These are phyloP conservation scores for Phytophthora macrochlamydospora DNA, from an alignment of 352 stramenopile genomes.

Conservation along the genomic window DNA sequence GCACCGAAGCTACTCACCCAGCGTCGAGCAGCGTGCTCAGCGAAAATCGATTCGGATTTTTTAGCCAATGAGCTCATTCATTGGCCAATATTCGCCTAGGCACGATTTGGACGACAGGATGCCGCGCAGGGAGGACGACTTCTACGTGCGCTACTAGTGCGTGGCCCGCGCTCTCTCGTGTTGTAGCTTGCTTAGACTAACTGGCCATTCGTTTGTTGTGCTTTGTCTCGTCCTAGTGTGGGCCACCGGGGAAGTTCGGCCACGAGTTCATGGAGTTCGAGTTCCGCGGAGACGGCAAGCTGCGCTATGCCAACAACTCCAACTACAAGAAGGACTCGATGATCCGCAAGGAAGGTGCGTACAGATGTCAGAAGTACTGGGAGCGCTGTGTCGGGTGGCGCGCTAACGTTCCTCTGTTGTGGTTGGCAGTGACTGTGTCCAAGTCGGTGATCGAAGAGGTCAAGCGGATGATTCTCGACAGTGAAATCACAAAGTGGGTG, in stretches of 20 bases:
- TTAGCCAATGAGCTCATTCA: slow-evolving; percentile 6
- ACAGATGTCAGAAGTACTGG: background rate
- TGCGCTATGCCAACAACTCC: slow-evolving; percentile 98
- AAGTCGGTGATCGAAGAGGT: slow-evolving; percentile 94
- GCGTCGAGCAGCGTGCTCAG: too few relatives aligned
- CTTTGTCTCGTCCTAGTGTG: slow-evolving; percentile 60
- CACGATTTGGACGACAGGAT: slow-evolving; percentile 39
- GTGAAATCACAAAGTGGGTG: slow-evolving; percentile 90
- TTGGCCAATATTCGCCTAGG: slow-evolving; percentile 34
- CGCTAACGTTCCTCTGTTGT: slow-evolving; percentile 1
- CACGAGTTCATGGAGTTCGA: slow-evolving; percentile 99
- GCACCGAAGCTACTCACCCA: slow-evolving; percentile 5
- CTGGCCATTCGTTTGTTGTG: background rate
- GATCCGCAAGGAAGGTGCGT: slow-evolving; percentile 95
- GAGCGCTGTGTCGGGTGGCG: slow-evolving; percentile 1
- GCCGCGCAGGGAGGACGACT: slow-evolving; percentile 70
- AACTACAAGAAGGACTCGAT: slow-evolving; percentile 98
- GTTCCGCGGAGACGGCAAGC: slow-evolving; percentile 89
- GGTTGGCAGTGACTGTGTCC: slow-evolving; percentile 82
- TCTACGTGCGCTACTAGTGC: slow-evolving; percentile 91
- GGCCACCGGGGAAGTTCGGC: slow-evolving; percentile 97
- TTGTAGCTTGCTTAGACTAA: background rate
- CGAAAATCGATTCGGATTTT: too few relatives aligned
- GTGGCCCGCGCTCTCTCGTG: slow-evolving; percentile 15
- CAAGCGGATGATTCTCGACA: slow-evolving; percentile 93